Base-by-base conservation (phyloP, 2,329 filamentous ascomycete genomes). In the Penicillium sp. region DNA sequence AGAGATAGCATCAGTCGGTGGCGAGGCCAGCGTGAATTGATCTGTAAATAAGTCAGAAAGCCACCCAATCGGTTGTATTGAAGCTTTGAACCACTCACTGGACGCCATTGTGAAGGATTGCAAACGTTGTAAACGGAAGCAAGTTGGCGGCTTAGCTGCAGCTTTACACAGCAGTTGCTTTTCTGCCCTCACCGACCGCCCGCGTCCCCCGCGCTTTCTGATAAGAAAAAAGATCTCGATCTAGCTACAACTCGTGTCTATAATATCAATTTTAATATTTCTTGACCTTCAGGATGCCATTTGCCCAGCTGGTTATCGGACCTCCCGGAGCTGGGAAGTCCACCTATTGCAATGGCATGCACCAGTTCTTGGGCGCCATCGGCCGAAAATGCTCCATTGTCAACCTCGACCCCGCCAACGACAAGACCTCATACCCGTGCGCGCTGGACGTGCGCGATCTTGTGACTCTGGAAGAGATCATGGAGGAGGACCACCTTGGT, bases 261-360 rank as follows among this genome's bases (percentile, higher is more conserved):
- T 10, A 19, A 26, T 7, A 27, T 33, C 7, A 5, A 35, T 39
- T 39, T 5, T 27, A 19, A 21, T 37, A 14, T 26, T 14, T 29
- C 21, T 44, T 11, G 19, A 27, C 14, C 22, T 37, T 45, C 49
- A 26, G 13, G 7, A 84, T 84, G 82, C 82, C 82, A 6, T 85
- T 85, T 57, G 82, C 80, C n/a, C 90, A 96, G 78, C 86, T 97
- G 44, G 87, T 96, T 37, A 87, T 96, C 68, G 95, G 95, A n/a
- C 93, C 93, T 64, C 95, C 95, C 7, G 95, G 95, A 68, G 87
- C 92, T 29, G 95, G 95, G 59, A 99, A 99, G 79, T 97, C 92
- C 63, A 99, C 95, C 8, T 97, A 96, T 74, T 98, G 93, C 81
- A 91, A 98, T 86, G 95, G 95, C 72, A 96, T 99, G 90, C 91